Evolutionary conservation across 305 asterid species (phyloP).

Genomic region (Coffea humblotiana): DNA sequence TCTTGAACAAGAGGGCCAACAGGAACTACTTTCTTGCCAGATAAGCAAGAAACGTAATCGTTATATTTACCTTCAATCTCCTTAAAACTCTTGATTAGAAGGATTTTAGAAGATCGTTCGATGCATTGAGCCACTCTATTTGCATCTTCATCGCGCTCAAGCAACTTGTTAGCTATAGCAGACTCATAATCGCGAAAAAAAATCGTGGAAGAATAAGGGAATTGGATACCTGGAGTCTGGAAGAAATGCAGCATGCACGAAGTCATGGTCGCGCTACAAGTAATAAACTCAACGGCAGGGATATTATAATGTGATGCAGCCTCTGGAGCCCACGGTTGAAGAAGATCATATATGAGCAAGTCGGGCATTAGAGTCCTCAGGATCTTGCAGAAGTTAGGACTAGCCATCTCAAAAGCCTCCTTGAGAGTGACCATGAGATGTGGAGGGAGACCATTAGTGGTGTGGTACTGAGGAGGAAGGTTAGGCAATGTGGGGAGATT

Average conservation of each 20-base stretch:
- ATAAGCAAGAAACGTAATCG: slow-evolving; percentile 27
- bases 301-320: neutral
- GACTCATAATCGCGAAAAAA: slow-evolving; percentile 7
- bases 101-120: slow-evolving; percentile 23
- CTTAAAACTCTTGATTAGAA: slow-evolving; percentile 39
- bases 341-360: slow-evolving; percentile 15
- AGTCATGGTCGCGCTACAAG: slow-evolving; percentile 1
- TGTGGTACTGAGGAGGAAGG: slow-evolving; percentile 9
- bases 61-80: slow-evolving; percentile 40
- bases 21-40: slow-evolving; percentile 32
- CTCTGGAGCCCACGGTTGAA: slow-evolving; percentile 12
- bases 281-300: slow-evolving; percentile 7
- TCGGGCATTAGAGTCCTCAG: slow-evolving; percentile 1
- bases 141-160: neutral
- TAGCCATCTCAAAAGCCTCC: neutral
- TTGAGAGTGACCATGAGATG: slow-evolving; percentile 14
- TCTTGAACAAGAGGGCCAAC: slow-evolving; percentile 47
- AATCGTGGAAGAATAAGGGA: slow-evolving; percentile 1
- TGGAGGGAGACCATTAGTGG: slow-evolving; percentile 17
- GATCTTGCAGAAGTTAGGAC: neutral
- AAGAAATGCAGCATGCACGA: neutral
- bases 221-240: neutral
- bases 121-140: slow-evolving; percentile 9
- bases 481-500: slow-evolving; percentile 5
- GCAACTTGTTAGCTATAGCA: neutral